Conservation (phyloP, 2,329 filamentous ascomycete species). For the Trichoderma sp. region DNA sequence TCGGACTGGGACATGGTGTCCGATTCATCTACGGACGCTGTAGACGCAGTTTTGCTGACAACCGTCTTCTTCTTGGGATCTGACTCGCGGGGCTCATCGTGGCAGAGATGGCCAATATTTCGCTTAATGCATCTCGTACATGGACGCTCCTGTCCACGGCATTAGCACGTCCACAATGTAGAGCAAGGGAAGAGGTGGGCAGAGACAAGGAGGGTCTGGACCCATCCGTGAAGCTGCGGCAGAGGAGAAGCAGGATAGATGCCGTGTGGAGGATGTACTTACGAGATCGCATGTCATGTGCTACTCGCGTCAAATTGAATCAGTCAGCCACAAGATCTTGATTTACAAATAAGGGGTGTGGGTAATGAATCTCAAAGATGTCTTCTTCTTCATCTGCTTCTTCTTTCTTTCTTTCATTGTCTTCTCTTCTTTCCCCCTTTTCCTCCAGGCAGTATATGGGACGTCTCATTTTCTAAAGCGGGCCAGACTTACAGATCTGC, state of each 20-base stretch:
- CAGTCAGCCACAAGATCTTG: conserved; percentile 31
- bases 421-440: neutral
- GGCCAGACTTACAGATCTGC: conserved; percentile 76
- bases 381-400: neutral
- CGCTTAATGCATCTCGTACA: conserved; percentile 98
- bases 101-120: conserved; percentile 97
- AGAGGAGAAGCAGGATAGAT: neutral
- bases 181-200: neutral
- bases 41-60: conserved; percentile 43
- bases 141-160: conserved; percentile 72
- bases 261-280: conserved; percentile 46
- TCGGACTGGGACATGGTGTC: conserved; percentile 52
- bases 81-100: conserved; percentile 91
- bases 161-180: conserved; percentile 29
- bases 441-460: neutral
- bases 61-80: conserved; percentile 77
- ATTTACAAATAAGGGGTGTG: neutral
- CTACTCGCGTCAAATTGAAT: conserved; percentile 45
- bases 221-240: neutral
- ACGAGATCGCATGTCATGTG: conserved; percentile 94
- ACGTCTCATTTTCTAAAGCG: conserved; percentile 1
- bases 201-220: neutral
- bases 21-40: conserved; percentile 61
- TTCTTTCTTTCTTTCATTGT: neutral
- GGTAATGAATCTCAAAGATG: neutral